Percentiles rank a stretch among this genome's conserved stretches.
phyloP scores from a whole-genome alignment of 208 protist species.

The Blechomonas ayalai region DNA sequence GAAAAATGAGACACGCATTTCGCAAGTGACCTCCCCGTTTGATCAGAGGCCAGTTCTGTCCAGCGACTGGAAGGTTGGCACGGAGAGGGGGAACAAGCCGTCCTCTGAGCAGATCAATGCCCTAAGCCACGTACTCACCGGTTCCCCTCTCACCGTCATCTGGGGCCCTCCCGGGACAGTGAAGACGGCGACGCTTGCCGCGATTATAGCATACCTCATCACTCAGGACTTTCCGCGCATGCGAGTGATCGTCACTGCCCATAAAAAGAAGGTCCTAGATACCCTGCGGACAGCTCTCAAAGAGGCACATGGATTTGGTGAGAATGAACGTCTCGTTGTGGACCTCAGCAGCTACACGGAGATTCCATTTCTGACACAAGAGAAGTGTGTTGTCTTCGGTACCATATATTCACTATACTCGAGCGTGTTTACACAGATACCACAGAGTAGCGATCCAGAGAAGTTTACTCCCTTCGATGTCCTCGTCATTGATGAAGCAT shows the following conservation, averaged over 20 bases:
- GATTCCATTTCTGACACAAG: neutral
- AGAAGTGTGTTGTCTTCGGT: too few relatives aligned
- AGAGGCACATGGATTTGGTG: neutral
- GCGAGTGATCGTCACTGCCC: slow-evolving; percentile 4
- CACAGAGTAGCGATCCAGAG: too few relatives aligned
- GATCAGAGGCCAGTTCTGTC: too few relatives aligned
- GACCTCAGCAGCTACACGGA: slow-evolving; percentile 1
- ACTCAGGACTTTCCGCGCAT: neutral
- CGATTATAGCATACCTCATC: slow-evolving; percentile 1
- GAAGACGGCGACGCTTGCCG: slow-evolving; percentile 9
- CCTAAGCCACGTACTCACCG: neutral
- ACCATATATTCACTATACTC: too few relatives aligned
- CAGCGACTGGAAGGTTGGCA: too few relatives aligned
- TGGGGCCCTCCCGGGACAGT: slow-evolving; percentile 17
- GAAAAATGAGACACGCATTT: too few relatives aligned
- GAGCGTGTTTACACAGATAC: too few relatives aligned
- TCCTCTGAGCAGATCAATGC: neutral
- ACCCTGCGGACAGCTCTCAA: neutral
- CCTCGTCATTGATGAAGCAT: slow-evolving; percentile 13
- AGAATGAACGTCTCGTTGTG: neutral
- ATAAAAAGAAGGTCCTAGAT: slow-evolving; percentile 6
- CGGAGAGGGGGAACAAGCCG: too few relatives aligned
- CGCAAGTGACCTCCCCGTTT: too few relatives aligned
- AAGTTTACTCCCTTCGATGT: slow-evolving; percentile 7
- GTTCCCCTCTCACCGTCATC: slow-evolving; percentile 5